phyloP scores from a whole-genome alignment of 2,329 filamentous ascomycete species.

The Colletotrichum spinosum region DNA sequence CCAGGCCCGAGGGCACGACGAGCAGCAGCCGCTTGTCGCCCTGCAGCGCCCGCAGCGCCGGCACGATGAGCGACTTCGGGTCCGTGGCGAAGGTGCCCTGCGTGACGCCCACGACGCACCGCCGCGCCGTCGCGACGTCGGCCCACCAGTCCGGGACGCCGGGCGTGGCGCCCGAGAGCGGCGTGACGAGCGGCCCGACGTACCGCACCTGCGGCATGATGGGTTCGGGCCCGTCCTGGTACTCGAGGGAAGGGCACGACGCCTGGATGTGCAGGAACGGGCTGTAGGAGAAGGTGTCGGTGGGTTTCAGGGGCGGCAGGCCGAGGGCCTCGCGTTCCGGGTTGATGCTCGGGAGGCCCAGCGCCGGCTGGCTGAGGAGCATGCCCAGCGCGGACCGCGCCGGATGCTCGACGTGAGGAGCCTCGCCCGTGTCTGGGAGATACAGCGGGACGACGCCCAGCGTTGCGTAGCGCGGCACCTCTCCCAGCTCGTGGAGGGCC shows the following conservation, averaged over 20 bases:
- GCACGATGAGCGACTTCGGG: slow-evolving; percentile 51
- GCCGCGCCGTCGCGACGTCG: slow-evolving; percentile 41
- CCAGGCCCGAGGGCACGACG: slow-evolving; percentile 48
- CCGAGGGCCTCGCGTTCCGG: slow-evolving; percentile 45
- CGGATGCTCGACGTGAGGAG: slow-evolving; percentile 39
- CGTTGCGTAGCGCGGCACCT: slow-evolving; percentile 50
- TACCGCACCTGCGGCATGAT: slow-evolving; percentile 40
- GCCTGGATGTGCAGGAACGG: slow-evolving; percentile 53
- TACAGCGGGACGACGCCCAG: slow-evolving; percentile 54
- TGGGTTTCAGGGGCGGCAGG: slow-evolving; percentile 43
- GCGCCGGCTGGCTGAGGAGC: slow-evolving; percentile 45
- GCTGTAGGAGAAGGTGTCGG: slow-evolving; percentile 50
- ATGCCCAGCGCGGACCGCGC: slow-evolving; percentile 42
- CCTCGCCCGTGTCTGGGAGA: slow-evolving; percentile 46
- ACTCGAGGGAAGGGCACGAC: slow-evolving; percentile 49
- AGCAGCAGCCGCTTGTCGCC: slow-evolving; percentile 44
- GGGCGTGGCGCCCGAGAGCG: slow-evolving; percentile 18
- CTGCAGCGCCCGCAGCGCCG: slow-evolving; percentile 48
- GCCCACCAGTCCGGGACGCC: slow-evolving; percentile 49
- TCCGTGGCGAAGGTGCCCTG: slow-evolving; percentile 53
- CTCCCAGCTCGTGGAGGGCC: slow-evolving; percentile 49
- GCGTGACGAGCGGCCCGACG: slow-evolving; percentile 50
- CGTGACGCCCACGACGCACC: slow-evolving; percentile 49
- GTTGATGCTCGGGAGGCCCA: slow-evolving; percentile 46
- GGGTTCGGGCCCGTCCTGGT: slow-evolving; percentile 42